phyloP scores from a whole-genome alignment of 2,329 filamentous ascomycete species.

The Epichloe elymi region DNA sequence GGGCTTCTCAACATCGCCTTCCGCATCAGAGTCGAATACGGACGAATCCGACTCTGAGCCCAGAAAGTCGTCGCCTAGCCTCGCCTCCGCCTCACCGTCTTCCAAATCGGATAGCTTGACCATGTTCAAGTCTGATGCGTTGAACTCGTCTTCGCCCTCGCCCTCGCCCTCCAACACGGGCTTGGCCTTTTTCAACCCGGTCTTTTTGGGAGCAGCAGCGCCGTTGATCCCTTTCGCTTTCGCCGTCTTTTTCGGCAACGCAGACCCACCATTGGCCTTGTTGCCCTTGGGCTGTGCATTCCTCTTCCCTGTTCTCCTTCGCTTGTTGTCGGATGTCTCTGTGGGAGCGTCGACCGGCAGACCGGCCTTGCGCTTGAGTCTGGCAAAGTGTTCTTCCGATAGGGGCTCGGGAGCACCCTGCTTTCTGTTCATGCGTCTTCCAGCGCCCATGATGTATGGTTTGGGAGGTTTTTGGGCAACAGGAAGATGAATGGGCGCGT shows the following conservation, averaged over 20 bases:
- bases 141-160: constrained; percentile 28
- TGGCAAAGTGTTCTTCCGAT: constrained; percentile 66
- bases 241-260: constrained; percentile 15
- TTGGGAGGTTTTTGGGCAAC: constrained; percentile 3
- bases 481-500: not conserved
- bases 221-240: constrained; percentile 7
- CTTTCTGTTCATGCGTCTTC: constrained; percentile 80
- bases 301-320: constrained; percentile 11
- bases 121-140: constrained; percentile 35
- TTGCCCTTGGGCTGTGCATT: constrained; percentile 13
- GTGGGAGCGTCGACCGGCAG: constrained; percentile 48
- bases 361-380: constrained; percentile 72
- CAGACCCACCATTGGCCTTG: constrained; percentile 3
- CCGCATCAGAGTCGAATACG: constrained; percentile 59
- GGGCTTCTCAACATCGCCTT: constrained; percentile 34
- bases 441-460: constrained; percentile 59
- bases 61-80: constrained; percentile 46
- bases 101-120: constrained; percentile 27
- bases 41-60: constrained; percentile 42
- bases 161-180: constrained; percentile 12
- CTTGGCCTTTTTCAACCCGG: constrained; percentile 19
- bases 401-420: constrained; percentile 77
- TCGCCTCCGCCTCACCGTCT: constrained; percentile 20
- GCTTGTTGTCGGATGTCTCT: constrained; percentile 26
- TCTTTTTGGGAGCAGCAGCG: constrained; percentile 5